Evolutionary conservation across 140 eudicot species (phyloP).

Genomic region (Flaveria floridana): DNA sequence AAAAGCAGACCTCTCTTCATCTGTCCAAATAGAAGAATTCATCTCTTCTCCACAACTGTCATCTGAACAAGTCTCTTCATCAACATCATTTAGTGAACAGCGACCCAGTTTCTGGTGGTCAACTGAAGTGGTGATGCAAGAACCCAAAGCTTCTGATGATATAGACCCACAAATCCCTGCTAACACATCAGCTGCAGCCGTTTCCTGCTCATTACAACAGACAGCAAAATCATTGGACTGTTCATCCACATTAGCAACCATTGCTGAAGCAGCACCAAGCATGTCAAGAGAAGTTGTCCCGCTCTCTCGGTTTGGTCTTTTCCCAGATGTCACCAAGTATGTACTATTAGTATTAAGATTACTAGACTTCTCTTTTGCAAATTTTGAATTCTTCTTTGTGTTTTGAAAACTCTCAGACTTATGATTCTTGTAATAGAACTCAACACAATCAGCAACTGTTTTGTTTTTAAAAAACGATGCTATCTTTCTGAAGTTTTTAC

Average conservation of each 20-base stretch:
- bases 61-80: constrained; percentile 72
- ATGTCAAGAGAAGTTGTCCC: constrained; percentile 74
- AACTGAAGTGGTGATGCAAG: constrained; percentile 74
- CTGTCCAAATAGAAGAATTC: constrained; percentile 75
- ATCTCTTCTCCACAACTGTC: constrained; percentile 73
- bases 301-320: constrained; percentile 47
- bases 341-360: constrained; percentile 28
- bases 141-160: constrained; percentile 85
- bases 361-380: constrained; percentile 50
- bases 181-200: constrained; percentile 85
- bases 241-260: constrained; percentile 51
- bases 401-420: constrained; percentile 67
- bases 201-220: constrained; percentile 58
- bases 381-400: constrained; percentile 48
- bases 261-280: constrained; percentile 77
- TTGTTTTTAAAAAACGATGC: constrained; percentile 69
- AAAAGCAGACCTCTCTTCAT: constrained; percentile 71
- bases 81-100: constrained; percentile 43
- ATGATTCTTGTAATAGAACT: constrained; percentile 93
- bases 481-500: constrained; percentile 78
- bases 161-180: constrained; percentile 91
- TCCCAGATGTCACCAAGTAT: constrained; percentile 67
- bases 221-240: constrained; percentile 38
- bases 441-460: constrained; percentile 81
- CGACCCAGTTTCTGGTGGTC: constrained; percentile 52